A percentile compares a stretch with the other conserved stretches of the same genome.
Evolutionary conservation across 1,284 basidiomycete species (phyloP).

Genomic region (Ganoderma lingzhi): DNA sequence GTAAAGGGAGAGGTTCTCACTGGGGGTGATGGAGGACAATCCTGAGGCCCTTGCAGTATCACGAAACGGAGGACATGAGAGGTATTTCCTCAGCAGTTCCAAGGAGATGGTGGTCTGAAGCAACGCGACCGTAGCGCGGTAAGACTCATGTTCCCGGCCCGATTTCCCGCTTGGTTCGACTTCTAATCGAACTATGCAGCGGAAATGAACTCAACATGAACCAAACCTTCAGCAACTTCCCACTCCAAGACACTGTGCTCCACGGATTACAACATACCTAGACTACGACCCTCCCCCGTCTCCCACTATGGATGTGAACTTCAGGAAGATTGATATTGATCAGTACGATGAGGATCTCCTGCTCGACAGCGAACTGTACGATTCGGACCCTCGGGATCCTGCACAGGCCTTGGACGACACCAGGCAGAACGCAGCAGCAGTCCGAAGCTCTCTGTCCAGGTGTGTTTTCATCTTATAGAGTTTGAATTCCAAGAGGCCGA

Average conservation of each 20-base stretch:
- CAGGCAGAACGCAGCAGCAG: conserved; percentile 76
- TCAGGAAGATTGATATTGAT: conserved; percentile 96
- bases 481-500: too few relatives aligned
- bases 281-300: neutral
- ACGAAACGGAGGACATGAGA: neutral
- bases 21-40: neutral
- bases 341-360: conserved; percentile 92
- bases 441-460: conserved; percentile 80
- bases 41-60: neutral
- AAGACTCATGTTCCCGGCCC: neutral
- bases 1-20: too few relatives aligned
- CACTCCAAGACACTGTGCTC: neutral
- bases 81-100: neutral
- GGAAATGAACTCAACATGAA: conserved; percentile 13
- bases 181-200: conserved; percentile 2
- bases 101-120: neutral
- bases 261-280: neutral
- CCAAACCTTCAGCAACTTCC: neutral
- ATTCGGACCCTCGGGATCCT: conserved; percentile 85
- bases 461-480: conserved; percentile 46
- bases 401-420: conserved; percentile 80
- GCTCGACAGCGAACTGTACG: conserved; percentile 86
- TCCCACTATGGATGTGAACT: conserved; percentile 71
- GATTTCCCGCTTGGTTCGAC: conserved; percentile 7
- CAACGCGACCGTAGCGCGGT: neutral